These are phyloP conservation scores for Turritis glabra DNA, from an alignment of 345 rosid species.

Conservation along the genomic window DNA sequence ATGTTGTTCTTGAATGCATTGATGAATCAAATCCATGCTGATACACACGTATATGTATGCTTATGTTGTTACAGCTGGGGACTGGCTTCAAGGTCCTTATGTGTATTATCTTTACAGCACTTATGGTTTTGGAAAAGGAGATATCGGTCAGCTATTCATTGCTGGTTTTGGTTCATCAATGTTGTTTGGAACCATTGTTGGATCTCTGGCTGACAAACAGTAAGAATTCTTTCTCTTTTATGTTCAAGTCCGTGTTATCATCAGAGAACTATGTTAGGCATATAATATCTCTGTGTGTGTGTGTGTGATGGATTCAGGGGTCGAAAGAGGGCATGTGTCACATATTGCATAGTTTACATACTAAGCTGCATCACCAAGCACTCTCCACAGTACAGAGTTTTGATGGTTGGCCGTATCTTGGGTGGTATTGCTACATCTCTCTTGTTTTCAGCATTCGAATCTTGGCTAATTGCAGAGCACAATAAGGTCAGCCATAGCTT, in stretches of 20 bases:
- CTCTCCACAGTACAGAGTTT: conserved; percentile 84
- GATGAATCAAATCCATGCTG: not conserved
- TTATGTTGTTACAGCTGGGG: conserved; percentile 67
- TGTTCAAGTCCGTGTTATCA: conserved; percentile 6
- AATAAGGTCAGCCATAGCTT: conserved; percentile 58
- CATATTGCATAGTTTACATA: conserved; percentile 82
- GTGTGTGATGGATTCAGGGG: conserved; percentile 56
- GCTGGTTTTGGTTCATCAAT: conserved; percentile 99
- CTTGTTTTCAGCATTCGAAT: conserved; percentile 85
- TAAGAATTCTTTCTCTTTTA: conserved; percentile 37
- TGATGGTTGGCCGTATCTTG: conserved; percentile 92
- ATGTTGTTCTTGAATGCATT: conserved; percentile 1
- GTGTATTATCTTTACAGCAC: conserved; percentile 84
- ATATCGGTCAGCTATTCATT: conserved; percentile 91
- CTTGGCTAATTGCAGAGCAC: conserved; percentile 99
- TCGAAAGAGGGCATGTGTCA: conserved; percentile 86
- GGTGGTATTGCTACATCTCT: conserved; percentile 98
- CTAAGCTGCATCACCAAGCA: conserved; percentile 94
- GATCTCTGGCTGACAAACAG: conserved; percentile 97
- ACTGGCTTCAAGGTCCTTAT: conserved; percentile 99
- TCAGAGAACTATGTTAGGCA: not conserved
- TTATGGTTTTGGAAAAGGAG: conserved; percentile 85
- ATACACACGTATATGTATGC: not conserved
- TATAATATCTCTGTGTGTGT: not conserved
- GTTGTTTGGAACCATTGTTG: conserved; percentile 96